These are phyloP conservation scores for Botrytis fabae DNA, from an alignment of 2,329 filamentous ascomycete genomes.

Conservation along the genomic window DNA sequence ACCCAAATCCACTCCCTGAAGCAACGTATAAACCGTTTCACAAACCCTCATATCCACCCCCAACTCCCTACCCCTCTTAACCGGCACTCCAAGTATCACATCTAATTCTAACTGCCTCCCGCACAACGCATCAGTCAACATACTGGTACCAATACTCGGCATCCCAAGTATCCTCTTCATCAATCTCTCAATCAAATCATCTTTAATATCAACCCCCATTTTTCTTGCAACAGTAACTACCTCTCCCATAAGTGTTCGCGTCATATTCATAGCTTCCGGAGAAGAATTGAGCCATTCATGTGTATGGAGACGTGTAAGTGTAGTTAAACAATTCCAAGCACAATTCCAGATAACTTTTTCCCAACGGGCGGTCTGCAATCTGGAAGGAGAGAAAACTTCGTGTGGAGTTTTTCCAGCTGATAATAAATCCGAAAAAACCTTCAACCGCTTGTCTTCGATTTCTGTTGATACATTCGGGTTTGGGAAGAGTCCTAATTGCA, in stretches of 20 bases:
- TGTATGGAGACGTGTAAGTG: slow-evolving; percentile 54
- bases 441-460: slow-evolving; percentile 44
- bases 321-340: slow-evolving; percentile 60
- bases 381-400: slow-evolving; percentile 44
- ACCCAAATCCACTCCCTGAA: slow-evolving; percentile 35
- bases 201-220: slow-evolving; percentile 48
- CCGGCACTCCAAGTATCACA: slow-evolving; percentile 61
- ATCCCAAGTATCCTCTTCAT: slow-evolving; percentile 50
- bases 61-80: slow-evolving; percentile 53
- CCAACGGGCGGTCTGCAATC: slow-evolving; percentile 59
- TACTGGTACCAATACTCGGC: slow-evolving; percentile 49
- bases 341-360: slow-evolving; percentile 61
- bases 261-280: slow-evolving; percentile 49
- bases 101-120: slow-evolving; percentile 61
- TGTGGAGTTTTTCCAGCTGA: slow-evolving; percentile 47
- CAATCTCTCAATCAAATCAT: slow-evolving; percentile 51
- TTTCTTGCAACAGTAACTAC: slow-evolving; percentile 57
- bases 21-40: slow-evolving; percentile 42
- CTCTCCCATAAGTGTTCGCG: slow-evolving; percentile 53
- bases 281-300: slow-evolving; percentile 52
- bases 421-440: slow-evolving; percentile 46
- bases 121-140: slow-evolving; percentile 59
- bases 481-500: slow-evolving; percentile 54
- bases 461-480: slow-evolving; percentile 40
- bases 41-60: slow-evolving; percentile 56